phyloP scores from a whole-genome alignment of 805 yeast genomes.

The Pichia insulana region DNA sequence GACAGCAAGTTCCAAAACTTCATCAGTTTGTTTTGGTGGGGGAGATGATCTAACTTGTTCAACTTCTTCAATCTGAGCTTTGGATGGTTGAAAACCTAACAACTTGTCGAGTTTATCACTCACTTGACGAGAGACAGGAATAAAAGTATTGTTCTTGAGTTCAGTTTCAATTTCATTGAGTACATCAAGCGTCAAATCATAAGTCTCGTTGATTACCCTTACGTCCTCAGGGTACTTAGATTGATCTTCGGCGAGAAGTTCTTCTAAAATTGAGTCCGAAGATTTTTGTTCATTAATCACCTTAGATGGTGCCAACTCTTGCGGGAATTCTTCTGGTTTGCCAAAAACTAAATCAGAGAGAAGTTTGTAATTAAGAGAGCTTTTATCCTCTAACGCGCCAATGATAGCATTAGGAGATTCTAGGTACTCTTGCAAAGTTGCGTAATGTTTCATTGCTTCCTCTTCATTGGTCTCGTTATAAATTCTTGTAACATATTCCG shows the following conservation, averaged over 20 bases:
- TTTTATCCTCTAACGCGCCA: conserved; percentile 18
- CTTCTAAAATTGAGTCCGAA: conserved; percentile 8
- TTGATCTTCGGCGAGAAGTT: conserved; percentile 19
- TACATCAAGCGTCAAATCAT: conserved; percentile 23
- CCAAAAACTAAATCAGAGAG: conserved; percentile 10
- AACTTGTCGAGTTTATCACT: conserved; percentile 14
- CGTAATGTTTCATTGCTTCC: conserved; percentile 13
- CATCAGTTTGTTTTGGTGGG: conserved; percentile 57
- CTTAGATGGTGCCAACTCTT: background rate
- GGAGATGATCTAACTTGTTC: conserved; percentile 40
- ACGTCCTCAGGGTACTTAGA: conserved; percentile 16
- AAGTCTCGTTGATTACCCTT: conserved; percentile 20
- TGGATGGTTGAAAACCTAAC: conserved; percentile 47
- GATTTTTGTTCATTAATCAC: conserved; percentile 1
- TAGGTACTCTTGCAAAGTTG: conserved; percentile 15
- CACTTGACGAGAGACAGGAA: conserved; percentile 14
- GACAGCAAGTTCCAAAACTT: conserved; percentile 67
- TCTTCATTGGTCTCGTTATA: conserved; percentile 11
- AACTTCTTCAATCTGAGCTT: conserved; percentile 53
- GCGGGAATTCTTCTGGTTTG: conserved; percentile 1
- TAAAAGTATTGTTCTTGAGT: conserved; percentile 18
- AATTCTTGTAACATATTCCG: conserved; percentile 9
- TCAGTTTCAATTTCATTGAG: conserved; percentile 25
- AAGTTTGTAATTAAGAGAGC: conserved; percentile 17
- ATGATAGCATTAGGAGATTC: conserved; percentile 15